These are phyloP conservation scores for Boletus huronensis DNA, from an alignment of 768 basidiomycete species.

Conservation along the genomic window DNA sequence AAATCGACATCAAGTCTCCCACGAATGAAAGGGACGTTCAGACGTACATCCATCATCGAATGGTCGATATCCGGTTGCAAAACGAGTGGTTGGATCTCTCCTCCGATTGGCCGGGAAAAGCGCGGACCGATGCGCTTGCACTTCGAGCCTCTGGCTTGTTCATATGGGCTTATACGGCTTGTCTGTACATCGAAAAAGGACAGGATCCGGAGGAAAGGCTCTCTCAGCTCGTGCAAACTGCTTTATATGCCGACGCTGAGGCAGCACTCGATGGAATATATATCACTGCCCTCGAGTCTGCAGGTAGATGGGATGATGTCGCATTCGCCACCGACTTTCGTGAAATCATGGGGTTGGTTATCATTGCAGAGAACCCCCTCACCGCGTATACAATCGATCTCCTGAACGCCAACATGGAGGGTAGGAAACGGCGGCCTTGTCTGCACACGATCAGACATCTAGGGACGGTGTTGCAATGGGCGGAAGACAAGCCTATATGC, in stretches of 20 bases:
- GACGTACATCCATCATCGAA: conserved; percentile 24
- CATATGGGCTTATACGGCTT: conserved; percentile 34
- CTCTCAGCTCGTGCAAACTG: conserved; percentile 18
- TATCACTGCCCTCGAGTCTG: conserved; percentile 29
- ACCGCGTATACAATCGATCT: conserved; percentile 24
- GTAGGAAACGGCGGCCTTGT: conserved; percentile 22
- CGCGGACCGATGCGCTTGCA: conserved; percentile 13
- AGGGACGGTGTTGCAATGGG: conserved; percentile 27
- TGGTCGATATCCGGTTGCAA: conserved; percentile 25
- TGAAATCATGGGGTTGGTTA: conserved; percentile 30
- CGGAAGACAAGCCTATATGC: conserved; percentile 25
- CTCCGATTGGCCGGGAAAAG: conserved; percentile 30
- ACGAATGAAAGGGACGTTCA: conserved; percentile 26
- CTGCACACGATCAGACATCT: conserved; percentile 30
- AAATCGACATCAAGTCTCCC: conserved; percentile 28
- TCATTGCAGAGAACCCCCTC: conserved; percentile 31
- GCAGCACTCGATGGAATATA: conserved; percentile 30
- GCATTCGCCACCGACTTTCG: conserved; percentile 30
- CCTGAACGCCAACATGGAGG: conserved; percentile 17
- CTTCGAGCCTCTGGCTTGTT: conserved; percentile 33
- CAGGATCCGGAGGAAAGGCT: conserved; percentile 32
- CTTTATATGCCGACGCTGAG: conserved; percentile 25
- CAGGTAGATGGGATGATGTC: conserved; percentile 30
- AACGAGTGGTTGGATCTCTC: conserved; percentile 27
- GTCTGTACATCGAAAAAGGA: conserved; percentile 29